Percentiles rank a stretch among this genome's conserved stretches.
Conservation (phyloP, 345 rosid species). For the Balakata baccata region DNA sequence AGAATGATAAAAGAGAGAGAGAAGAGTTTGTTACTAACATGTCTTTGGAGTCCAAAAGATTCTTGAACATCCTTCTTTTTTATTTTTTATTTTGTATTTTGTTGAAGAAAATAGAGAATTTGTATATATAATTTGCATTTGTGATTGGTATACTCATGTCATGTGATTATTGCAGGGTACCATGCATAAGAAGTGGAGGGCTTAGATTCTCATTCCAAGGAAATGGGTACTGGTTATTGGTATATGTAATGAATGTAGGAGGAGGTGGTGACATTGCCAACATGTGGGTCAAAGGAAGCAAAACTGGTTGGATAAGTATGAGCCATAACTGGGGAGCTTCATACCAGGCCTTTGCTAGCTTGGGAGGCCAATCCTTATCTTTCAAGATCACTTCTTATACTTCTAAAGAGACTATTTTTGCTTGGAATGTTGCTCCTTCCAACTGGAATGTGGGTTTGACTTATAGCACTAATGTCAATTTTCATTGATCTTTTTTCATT, state of each 20-base stretch:
- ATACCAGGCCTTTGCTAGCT: constrained; percentile 75
- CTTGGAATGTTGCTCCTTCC: constrained; percentile 61
- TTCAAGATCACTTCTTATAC: constrained; percentile 63
- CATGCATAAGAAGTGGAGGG: constrained; percentile 27
- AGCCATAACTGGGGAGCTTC: constrained; percentile 97
- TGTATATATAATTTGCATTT: too few species aligned
- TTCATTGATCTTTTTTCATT: constrained; percentile 34
- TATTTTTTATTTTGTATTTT: too few species aligned
- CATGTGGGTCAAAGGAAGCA: constrained; percentile 42
- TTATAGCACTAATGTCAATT: constrained; percentile 51
- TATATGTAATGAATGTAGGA: constrained; percentile 29
- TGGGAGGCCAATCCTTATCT: constrained; percentile 69
- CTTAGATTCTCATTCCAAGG: constrained; percentile 29
- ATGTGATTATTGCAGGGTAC: constrained; percentile 8
- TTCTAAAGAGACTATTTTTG: constrained; percentile 53
- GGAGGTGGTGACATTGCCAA: constrained; percentile 27
- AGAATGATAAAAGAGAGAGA: not conserved
- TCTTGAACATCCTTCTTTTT: too few species aligned
- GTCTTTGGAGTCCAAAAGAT: not conserved
- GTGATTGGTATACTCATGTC: not conserved
- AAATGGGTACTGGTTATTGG: constrained; percentile 30
- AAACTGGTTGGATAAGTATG: constrained; percentile 73
- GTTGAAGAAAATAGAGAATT: too few species aligned
- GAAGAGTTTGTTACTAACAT: not conserved
- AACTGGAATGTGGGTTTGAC: constrained; percentile 61